Percentiles rank a stretch among this genome's conserved stretches.
Evolutionary conservation across 2,329 filamentous ascomycete genomes (phyloP).

Genomic region (Trichophyton mentagrophytes): DNA sequence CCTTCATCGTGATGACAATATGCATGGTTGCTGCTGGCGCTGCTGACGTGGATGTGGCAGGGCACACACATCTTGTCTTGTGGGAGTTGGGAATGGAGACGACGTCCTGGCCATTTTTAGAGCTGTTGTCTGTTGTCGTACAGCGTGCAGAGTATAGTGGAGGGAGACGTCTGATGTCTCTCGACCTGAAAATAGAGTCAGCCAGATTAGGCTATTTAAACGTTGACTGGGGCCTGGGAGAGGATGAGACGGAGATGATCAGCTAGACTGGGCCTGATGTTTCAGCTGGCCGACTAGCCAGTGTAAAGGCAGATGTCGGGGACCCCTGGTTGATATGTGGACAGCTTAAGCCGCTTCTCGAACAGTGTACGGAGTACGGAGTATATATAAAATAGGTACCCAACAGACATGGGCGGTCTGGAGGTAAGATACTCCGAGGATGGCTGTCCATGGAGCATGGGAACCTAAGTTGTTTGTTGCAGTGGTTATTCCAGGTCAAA

Average conservation of each 20-base stretch:
- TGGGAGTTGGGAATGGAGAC: no score
- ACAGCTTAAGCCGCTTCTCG: not conserved
- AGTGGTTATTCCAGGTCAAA: no score
- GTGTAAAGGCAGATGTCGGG: not conserved
- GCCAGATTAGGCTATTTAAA: not conserved
- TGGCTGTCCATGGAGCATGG: no score
- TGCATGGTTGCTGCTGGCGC: not conserved
- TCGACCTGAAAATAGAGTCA: not conserved
- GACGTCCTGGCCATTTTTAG: no score
- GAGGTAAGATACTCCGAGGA: not conserved
- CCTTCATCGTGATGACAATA: not conserved
- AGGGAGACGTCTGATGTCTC: not conserved
- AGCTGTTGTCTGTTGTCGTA: no score
- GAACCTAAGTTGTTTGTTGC: no score
- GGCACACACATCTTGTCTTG: not conserved
- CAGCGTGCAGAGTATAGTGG: no score
- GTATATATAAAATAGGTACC: no score
- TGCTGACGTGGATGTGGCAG: not conserved
- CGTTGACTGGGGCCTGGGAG: not conserved
- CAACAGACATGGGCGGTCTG: not conserved
- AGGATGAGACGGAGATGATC: not conserved
- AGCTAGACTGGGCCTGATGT: not conserved
- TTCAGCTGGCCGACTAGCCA: not conserved
- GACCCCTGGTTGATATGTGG: not conserved
- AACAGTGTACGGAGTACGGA: not conserved